Conservation (phyloP, 805 yeast species). For the Trichomonascus vanleenenianus region DNA sequence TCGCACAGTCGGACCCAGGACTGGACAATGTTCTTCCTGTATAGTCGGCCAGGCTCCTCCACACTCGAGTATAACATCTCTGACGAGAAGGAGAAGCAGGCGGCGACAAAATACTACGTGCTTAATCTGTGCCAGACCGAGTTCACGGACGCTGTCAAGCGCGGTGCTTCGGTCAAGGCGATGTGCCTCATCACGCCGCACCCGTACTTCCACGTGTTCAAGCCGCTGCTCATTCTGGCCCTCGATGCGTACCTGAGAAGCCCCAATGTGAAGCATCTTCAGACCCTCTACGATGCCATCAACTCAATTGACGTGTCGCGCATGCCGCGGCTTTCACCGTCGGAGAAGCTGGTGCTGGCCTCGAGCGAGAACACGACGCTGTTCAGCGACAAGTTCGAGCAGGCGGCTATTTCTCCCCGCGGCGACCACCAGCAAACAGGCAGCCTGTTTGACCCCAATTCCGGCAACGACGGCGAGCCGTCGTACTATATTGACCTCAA, state of each 20-base stretch:
- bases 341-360: constrained; percentile 23
- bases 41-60: constrained; percentile 14
- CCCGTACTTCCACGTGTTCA: constrained; percentile 47
- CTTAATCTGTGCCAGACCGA: constrained; percentile 49
- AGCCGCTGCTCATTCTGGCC: constrained; percentile 48
- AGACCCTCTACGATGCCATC: constrained; percentile 24
- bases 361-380: constrained; percentile 18
- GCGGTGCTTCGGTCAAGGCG: constrained; percentile 57
- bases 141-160: constrained; percentile 33
- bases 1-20: constrained; percentile 48
- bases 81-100: constrained; percentile 25
- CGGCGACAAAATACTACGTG: constrained; percentile 42
- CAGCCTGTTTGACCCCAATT: background rate
- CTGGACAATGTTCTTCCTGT: constrained; percentile 44
- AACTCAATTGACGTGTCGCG: constrained; percentile 22
- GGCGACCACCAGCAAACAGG: background rate
- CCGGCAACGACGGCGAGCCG: constrained; percentile 9
- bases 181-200: constrained; percentile 51
- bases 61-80: constrained; percentile 25
- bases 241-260: constrained; percentile 39
- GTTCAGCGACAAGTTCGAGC: constrained; percentile 22
- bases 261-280: constrained; percentile 19
- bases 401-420: background rate
- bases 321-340: constrained; percentile 23
- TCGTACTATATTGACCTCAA: constrained; percentile 21